These are phyloP conservation scores for Euryodendron excelsum DNA, from an alignment of 148 eudicot species.

Conservation along the genomic window DNA sequence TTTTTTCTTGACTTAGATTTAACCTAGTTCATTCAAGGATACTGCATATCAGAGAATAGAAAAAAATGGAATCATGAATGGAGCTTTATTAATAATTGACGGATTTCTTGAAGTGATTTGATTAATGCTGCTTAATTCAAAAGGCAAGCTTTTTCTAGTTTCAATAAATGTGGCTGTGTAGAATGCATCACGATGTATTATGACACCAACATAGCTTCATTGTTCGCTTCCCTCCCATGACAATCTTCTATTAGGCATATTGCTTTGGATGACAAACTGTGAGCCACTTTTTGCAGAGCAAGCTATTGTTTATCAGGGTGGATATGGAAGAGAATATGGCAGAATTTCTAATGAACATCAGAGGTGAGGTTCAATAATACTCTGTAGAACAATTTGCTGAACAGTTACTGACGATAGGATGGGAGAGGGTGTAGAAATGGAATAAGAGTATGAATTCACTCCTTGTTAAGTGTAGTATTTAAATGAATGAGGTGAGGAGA, in stretches of 20 bases:
- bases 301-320: conserved; percentile 51
- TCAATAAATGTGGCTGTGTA: background rate
- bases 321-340: conserved; percentile 50
- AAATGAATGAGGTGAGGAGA: no score
- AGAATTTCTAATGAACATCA: conserved; percentile 38
- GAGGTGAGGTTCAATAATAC: conserved; percentile 37
- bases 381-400: no score
- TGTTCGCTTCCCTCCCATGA: background rate
- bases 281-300: conserved; percentile 41
- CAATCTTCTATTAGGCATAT: background rate
- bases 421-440: no score
- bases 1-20: background rate
- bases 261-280: conserved; percentile 2
- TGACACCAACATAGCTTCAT: background rate
- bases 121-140: background rate
- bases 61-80: background rate
- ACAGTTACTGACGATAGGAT: no score
- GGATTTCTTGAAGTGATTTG: background rate
- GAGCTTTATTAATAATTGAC: background rate
- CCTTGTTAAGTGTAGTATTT: no score
- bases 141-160: background rate
- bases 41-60: background rate
- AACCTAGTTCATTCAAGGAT: background rate
- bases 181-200: background rate
- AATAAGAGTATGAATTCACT: no score